A percentile compares a stretch with the other conserved stretches of the same genome.
phyloP scores from a whole-genome alignment of 2,329 filamentous ascomycete genomes.

The Talaromyces sp. region DNA sequence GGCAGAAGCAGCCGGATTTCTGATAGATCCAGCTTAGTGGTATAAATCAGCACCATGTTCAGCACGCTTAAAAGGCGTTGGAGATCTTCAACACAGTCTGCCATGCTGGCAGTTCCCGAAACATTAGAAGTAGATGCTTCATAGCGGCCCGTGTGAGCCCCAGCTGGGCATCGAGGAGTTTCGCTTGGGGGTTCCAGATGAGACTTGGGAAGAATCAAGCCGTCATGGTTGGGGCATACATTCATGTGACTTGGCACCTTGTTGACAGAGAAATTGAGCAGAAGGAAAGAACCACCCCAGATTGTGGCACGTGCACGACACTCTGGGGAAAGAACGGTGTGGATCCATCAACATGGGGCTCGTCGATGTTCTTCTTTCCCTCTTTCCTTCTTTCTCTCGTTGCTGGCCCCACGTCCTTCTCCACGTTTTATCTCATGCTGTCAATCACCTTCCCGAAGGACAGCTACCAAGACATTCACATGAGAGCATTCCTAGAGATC shows the following conservation, averaged over 20 bases:
- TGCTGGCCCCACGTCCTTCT: conserved; percentile 5
- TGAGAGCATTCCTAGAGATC: too few species aligned
- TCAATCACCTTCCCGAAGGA: not conserved
- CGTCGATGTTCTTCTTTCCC: not conserved
- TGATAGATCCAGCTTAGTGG: too few species aligned
- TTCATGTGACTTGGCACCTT: not conserved
- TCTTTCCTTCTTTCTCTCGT: conserved; percentile 3
- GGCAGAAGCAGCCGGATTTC: too few species aligned
- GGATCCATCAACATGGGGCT: conserved; percentile 1
- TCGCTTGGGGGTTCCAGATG: too few species aligned
- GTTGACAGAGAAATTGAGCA: not conserved
- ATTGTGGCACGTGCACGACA: conserved; percentile 9
- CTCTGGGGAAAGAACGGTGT: not conserved
- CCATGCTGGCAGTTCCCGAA: not conserved
- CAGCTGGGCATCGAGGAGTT: not conserved
- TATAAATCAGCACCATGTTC: too few species aligned
- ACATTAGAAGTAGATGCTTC: not conserved
- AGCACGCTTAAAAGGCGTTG: not conserved
- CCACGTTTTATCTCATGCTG: not conserved
- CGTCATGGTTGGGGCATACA: too few species aligned
- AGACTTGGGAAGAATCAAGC: too few species aligned
- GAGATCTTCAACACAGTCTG: not conserved
- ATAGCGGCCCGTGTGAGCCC: not conserved
- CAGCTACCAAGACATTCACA: too few species aligned
- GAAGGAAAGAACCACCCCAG: not conserved